Conservation (phyloP, 2,329 filamentous ascomycete species). For the Acrocalymma vagum region DNA sequence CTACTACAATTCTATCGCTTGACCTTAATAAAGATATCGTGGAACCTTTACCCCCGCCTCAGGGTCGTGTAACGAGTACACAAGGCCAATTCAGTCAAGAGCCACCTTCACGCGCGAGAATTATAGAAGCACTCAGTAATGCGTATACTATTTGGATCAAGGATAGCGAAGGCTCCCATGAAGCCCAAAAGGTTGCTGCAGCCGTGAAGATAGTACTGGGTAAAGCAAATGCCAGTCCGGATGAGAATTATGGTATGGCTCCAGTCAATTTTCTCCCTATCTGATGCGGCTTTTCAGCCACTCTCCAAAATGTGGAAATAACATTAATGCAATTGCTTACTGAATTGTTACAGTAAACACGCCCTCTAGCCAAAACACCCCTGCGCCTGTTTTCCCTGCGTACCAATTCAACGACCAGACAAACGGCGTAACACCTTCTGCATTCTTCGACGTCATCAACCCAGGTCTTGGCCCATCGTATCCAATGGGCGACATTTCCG, state of each 20-base stretch:
- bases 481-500: slow-evolving; percentile 23
- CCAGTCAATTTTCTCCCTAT: too few species aligned
- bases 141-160: slow-evolving; percentile 35
- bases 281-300: neutral
- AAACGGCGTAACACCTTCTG: neutral
- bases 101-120: slow-evolving; percentile 32
- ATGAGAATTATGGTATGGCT: slow-evolving; percentile 6
- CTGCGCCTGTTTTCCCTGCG: too few species aligned
- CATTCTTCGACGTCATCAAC: slow-evolving; percentile 24
- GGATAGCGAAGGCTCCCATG: slow-evolving; percentile 35
- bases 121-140: slow-evolving; percentile 29
- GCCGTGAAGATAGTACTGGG: slow-evolving; percentile 37
- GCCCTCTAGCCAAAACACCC: too few species aligned
- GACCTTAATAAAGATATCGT: slow-evolving; percentile 47
- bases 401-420: neutral
- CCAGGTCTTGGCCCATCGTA: slow-evolving; percentile 13
- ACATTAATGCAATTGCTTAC: neutral
- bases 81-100: slow-evolving; percentile 24
- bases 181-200: slow-evolving; percentile 38
- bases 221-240: slow-evolving; percentile 20
- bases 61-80: slow-evolving; percentile 7
- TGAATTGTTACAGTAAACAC: neutral
- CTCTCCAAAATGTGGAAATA: neutral
- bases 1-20: slow-evolving; percentile 57
- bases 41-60: slow-evolving; percentile 16